Percentiles rank a stretch among this genome's conserved stretches.
These are phyloP conservation scores for Pichia eremophila DNA, from an alignment of 805 yeast genomes.

Conservation along the genomic window DNA sequence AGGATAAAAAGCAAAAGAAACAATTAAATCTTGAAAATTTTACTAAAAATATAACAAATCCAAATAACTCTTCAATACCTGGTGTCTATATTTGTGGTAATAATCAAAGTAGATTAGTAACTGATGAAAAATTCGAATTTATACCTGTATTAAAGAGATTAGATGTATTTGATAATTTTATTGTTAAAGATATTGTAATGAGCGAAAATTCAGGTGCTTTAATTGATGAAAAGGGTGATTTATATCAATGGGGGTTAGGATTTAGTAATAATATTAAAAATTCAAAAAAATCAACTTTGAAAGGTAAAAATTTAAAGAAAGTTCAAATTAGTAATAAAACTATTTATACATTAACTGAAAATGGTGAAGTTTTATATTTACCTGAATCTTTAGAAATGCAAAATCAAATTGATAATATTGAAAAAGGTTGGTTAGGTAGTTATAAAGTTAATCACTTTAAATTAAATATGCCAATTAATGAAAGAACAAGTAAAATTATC, in stretches of 20 bases:
- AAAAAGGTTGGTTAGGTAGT: slow-evolving; percentile 12
- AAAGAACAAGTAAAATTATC: slow-evolving; percentile 19
- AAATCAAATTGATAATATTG: slow-evolving; percentile 5
- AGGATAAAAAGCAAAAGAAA: slow-evolving; percentile 15
- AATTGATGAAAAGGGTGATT: slow-evolving; percentile 58
- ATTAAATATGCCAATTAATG: slow-evolving; percentile 7
- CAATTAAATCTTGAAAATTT: slow-evolving; percentile 12
- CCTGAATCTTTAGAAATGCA: slow-evolving; percentile 24
- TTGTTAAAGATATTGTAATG: slow-evolving; percentile 47
- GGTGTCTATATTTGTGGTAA: slow-evolving; percentile 63
- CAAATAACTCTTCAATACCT: slow-evolving; percentile 34
- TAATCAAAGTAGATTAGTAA: slow-evolving; percentile 31
- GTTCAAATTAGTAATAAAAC: slow-evolving; percentile 46
- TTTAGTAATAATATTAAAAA: slow-evolving; percentile 21
- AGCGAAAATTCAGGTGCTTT: slow-evolving; percentile 44
- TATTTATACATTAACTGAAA: slow-evolving; percentile 37
- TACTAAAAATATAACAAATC: slow-evolving; percentile 23
- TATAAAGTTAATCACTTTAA: slow-evolving; percentile 11
- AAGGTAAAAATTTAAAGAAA: slow-evolving; percentile 35
- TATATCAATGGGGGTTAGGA: slow-evolving; percentile 62
- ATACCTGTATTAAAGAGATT: slow-evolving; percentile 51
- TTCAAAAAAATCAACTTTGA: slow-evolving; percentile 28
- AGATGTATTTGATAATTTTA: slow-evolving; percentile 51
- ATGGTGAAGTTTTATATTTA: slow-evolving; percentile 37
- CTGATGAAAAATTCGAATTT: slow-evolving; percentile 14